Evolutionary conservation across 176 grass and related monocot species (phyloP).

Genomic region (Zea mays): DNA sequence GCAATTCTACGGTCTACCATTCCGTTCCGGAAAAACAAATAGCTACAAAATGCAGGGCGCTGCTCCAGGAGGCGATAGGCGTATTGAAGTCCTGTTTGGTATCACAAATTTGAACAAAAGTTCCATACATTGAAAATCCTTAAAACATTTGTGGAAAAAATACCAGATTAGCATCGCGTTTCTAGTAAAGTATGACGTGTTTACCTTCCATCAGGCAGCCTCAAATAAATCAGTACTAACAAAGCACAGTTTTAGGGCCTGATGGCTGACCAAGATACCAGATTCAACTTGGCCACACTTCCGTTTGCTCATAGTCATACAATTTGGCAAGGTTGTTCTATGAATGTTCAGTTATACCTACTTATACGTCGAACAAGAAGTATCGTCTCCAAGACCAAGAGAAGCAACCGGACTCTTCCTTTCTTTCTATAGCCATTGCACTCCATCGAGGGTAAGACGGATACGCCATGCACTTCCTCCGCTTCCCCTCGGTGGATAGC

Average conservation of each 20-base stretch:
- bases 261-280: neutral
- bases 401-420: too few relatives aligned
- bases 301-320: neutral
- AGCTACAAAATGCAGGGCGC: neutral
- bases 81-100: neutral
- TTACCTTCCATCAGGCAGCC: neutral
- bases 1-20: neutral
- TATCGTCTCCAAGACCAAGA: too few relatives aligned
- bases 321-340: slow-evolving; percentile 26
- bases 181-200: neutral
- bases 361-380: neutral
- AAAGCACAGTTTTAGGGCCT: neutral
- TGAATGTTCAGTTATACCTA: neutral
- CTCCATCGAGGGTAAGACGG: too few relatives aligned
- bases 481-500: too few relatives aligned
- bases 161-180: neutral
- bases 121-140: neutral
- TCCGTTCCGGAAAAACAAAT: neutral
- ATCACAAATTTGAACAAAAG: neutral
- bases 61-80: neutral
- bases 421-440: neutral
- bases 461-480: neutral
- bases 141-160: neutral
- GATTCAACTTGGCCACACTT: neutral
- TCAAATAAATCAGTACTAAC: too few relatives aligned